Base-by-base conservation (phyloP, 371 early-diverging fungal genomes). In the Fennellomyces sp. region DNA sequence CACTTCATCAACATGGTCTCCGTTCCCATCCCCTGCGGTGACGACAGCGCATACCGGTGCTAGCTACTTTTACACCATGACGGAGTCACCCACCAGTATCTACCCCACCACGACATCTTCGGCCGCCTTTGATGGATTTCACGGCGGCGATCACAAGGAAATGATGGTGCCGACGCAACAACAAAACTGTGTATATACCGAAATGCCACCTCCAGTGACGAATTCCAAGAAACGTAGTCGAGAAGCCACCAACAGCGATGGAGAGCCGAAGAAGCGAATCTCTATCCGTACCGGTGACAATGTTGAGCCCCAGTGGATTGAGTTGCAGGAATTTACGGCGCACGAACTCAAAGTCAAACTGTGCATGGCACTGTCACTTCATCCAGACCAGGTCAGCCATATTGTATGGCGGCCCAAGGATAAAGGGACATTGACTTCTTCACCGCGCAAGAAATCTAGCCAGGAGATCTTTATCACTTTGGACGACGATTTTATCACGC, bases 381-480 rank as follows among this genome's bases (percentile, higher is more conserved):
- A 64, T 31, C 59, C 52, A n/a, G 58, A 41, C 25, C 64, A 64
- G 25, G 64, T 64, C 15, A 36, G 53, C 26, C 59, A 64, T 7
- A 54, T 64, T 13, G 28, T 64, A 21, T 64, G 64, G 64, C 64
- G 64, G 23, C 64, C 53, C 51, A 45, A 47, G 35, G 35, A 45
- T 15, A 26, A 27, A 17, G 25, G 10, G 1, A 15, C 26, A 25
- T 28, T 39, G 23, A n/a, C 26, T 12, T 52, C 53, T 12, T 28
- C 35, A 7, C 17, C 55, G 39, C 55, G 39, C 25, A 52, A 33
- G 25, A 52, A 52, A 11, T 52, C 52, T 19, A 25, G 39, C 8
- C n/a, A 35, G 5, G 39, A 54, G 7, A 36, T 36, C 8, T 26
- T 35, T 31, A 31, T 52, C 6, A 19, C 52, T 19, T 21, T 52